phyloP scores from a whole-genome alignment of 2,329 filamentous ascomycete species.

The Diaporthe vexans region DNA sequence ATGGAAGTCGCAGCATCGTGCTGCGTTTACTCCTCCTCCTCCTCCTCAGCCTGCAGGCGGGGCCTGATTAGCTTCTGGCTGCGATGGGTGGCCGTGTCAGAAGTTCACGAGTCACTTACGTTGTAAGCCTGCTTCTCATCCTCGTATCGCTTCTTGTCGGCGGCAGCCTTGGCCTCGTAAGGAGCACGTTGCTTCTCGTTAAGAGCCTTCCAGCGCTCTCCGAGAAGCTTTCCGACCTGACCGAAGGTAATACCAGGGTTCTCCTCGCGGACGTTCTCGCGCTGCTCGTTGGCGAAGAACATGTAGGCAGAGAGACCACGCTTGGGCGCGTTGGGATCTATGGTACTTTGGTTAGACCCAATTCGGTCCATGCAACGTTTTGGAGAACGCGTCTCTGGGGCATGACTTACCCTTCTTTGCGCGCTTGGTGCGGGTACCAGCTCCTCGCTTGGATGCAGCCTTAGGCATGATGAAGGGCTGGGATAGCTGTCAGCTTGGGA shows the following conservation, averaged over 20 bases:
- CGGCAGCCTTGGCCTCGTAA: conserved; percentile 96
- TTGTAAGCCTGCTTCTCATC: conserved; percentile 97
- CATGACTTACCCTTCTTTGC: conserved; percentile 65
- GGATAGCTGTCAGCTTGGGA: conserved; percentile 48
- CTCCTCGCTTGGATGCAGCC: conserved; percentile 70
- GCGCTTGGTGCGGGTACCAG: conserved; percentile 56
- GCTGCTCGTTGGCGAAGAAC: conserved; percentile 99
- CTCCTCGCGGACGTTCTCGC: conserved; percentile 97
- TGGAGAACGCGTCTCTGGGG: neutral
- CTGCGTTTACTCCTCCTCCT: conserved; percentile 61
- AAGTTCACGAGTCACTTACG: conserved; percentile 66
- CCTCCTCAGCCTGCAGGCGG: conserved; percentile 66
- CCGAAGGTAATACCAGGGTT: conserved; percentile 98
- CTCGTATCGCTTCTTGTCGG: conserved; percentile 99
- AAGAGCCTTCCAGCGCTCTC: conserved; percentile 98
- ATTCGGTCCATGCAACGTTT: neutral
- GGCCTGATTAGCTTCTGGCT: conserved; percentile 47
- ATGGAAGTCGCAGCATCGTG: conserved; percentile 23
- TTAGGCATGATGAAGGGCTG: conserved; percentile 69
- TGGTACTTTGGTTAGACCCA: conserved; percentile 28
- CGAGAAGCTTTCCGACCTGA: conserved; percentile 97
- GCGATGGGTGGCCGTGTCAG: conserved; percentile 41
- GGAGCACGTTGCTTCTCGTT: conserved; percentile 92
- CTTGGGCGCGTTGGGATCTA: conserved; percentile 98
- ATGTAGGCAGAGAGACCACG: conserved; percentile 99